Evolutionary conservation across 176 grass and related monocot species (phyloP), one percentile per base, ranked within the genome.

Genomic region (Themeda triandra): DNA sequence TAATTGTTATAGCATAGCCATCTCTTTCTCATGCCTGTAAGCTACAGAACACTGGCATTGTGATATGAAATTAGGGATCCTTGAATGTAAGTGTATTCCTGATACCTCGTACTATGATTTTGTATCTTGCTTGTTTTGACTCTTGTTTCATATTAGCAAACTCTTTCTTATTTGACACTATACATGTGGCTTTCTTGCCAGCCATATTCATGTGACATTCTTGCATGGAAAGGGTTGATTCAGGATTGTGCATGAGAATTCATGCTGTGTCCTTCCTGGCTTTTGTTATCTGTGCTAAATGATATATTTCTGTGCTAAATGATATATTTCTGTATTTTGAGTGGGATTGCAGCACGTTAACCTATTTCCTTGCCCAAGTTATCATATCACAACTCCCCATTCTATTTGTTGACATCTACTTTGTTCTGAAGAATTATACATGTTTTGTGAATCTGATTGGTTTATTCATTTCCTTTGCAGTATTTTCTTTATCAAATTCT

Each of bases 401-500:
- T 28, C 42, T 37, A 25, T 71, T 35, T 78, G 28, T 81, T 73
- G 30, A 68, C 3, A 9, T 89, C 2, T 59, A 18, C 32, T 21
- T 75, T 80, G 44, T 72, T 80, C 60, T 73, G 36, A 17, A 31
- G 24, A 80, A 69, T 51, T 32, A 6, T 80, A 11, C 19, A 53
- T 59, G 35, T 75, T 79, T 79, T 83, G 51, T 69, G 13, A 80
- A 25, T 42, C 63, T 80, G 18, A 32, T 90, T 79, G 75, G 6
- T 41, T n/a, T 60, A 7, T 64, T 75, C 14, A 63, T 75, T 9
- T 83, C 63, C 35, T 94, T 75, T 78, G 85, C 91, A 98, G 95
- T 99, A 99, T 88, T 99, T 99, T 77, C 93, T 99, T 94, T 99
- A 99, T 91, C 96, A 98, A 80, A 98, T 99, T 85, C 97, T 99